These are phyloP conservation scores for Aspergillus pseudotamarii DNA, from an alignment of 2,329 filamentous ascomycete species.

Conservation along the genomic window DNA sequence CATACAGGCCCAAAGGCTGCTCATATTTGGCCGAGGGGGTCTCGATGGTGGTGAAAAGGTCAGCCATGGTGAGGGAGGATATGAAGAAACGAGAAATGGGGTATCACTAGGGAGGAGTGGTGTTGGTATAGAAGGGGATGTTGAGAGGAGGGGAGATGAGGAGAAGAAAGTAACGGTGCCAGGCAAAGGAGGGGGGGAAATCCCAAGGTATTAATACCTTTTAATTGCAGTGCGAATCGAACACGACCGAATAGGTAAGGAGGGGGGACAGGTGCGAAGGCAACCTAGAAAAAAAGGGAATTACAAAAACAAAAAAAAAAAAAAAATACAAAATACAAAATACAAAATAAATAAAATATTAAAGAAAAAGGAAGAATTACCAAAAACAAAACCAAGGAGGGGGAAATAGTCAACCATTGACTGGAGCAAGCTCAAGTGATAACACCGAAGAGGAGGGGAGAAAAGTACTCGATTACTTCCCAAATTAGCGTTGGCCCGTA, in stretches of 20 bases:
- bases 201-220: not conserved
- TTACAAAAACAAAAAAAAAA: not conserved
- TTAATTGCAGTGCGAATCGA: not conserved
- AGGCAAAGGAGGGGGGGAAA: not conserved
- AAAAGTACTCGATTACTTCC: no score
- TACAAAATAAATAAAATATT: no score
- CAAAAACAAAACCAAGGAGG: not conserved
- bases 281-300: no score
- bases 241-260: not conserved
- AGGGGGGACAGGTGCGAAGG: slow-evolving; percentile 3
- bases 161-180: not conserved
- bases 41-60: slow-evolving; percentile 37
- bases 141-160: not conserved
- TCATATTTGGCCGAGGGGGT: slow-evolving; percentile 42
- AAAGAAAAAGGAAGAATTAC: not conserved
- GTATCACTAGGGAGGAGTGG: slow-evolving; percentile 10
- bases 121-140: not conserved
- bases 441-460: not conserved
- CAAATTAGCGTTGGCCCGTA: not conserved
- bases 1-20: slow-evolving; percentile 42
- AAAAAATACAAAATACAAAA: not conserved
- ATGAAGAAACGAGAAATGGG: not conserved
- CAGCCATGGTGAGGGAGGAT: slow-evolving; percentile 20
- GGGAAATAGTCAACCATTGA: not conserved
- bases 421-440: not conserved